These are phyloP conservation scores for Saturnispora sanitii DNA, from an alignment of 805 yeast species.

Conservation along the genomic window DNA sequence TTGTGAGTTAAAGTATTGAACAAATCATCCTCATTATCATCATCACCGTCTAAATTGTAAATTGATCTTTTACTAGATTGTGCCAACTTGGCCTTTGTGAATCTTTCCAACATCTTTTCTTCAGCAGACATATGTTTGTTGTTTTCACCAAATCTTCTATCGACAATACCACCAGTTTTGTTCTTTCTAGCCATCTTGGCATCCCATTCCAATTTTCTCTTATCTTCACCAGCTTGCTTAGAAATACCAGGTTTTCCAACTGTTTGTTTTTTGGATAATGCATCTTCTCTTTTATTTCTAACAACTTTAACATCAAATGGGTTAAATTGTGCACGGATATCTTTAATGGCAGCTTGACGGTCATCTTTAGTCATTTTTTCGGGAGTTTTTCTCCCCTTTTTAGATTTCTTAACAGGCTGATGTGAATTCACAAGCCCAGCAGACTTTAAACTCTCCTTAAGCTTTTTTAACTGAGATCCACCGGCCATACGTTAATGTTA, in stretches of 20 bases:
- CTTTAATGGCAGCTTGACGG: conserved; percentile 41
- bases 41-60: conserved; percentile 69
- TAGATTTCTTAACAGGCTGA: conserved; percentile 48
- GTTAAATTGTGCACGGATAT: conserved; percentile 76
- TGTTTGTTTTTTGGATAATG: conserved; percentile 36
- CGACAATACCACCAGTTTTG: conserved; percentile 69
- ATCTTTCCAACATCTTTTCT: conserved; percentile 91
- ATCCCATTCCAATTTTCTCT: conserved; percentile 53
- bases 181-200: conserved; percentile 53
- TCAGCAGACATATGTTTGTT: conserved; percentile 65
- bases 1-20: conserved; percentile 58
- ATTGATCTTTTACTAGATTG: conserved; percentile 46
- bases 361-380: conserved; percentile 69
- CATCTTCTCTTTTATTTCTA: conserved; percentile 48
- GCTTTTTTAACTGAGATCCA: conserved; percentile 78
- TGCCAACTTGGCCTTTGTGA: conserved; percentile 75
- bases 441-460: conserved; percentile 65
- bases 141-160: conserved; percentile 88
- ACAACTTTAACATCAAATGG: conserved; percentile 77
- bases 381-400: conserved; percentile 36
- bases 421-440: conserved; percentile 85
- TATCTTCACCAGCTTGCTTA: conserved; percentile 59
- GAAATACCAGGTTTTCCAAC: conserved; percentile 63
- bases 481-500: conserved; percentile 40
- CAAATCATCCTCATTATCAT: conserved; percentile 47